Evolutionary conservation across 1,284 basidiomycete species (phyloP), one percentile per base, ranked within the genome.

Genomic region (Ceratobasidium theobromae): DNA sequence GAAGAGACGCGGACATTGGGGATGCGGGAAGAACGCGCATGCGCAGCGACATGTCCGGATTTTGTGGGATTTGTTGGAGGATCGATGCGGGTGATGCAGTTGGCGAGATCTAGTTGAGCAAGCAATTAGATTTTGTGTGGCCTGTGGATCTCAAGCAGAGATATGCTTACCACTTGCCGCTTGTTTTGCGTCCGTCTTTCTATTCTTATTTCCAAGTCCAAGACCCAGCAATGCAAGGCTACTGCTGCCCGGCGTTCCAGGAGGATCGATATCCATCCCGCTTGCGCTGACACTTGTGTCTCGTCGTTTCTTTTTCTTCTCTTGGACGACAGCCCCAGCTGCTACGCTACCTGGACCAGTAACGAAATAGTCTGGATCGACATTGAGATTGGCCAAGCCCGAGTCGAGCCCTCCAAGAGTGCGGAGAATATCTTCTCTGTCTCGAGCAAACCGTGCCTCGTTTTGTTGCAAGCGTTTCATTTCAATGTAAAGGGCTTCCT

Each of bases 401-500:
- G 88, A 91, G 70, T 95, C 93, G 49, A 94, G 83, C 1, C 93
- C 93, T 38, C 87, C 85, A 16, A 99, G 78, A 0, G 88, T 88
- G 23, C 91, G 85, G 69, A 99, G 81, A 28, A 99, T 83, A 51
- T 95, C 93, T 70, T 98, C 95, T 6, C 97, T 82, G 57, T 99
- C 95, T 64, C 85, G 84, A 72, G 89, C 89, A 79, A 97, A 98
- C 66, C 84, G 84, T 49, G 89, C 84, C 75, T 98, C 94, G 71
- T 86, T 93, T 77, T 98, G 96, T 75, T 98, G 95, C 55, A 99
- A 83, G 11, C 93, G 86, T 73, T 96, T 94, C 55, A 97, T 84
- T 75, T 99, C 95, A 70, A 98, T 80, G 77, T 94, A 99, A 0
- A 99, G 81, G 3, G 94, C 92, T 73, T 98, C 95, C 79, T 99